Conservation (phyloP, 2,329 filamentous ascomycete species). For the Talaromyces sp. region DNA sequence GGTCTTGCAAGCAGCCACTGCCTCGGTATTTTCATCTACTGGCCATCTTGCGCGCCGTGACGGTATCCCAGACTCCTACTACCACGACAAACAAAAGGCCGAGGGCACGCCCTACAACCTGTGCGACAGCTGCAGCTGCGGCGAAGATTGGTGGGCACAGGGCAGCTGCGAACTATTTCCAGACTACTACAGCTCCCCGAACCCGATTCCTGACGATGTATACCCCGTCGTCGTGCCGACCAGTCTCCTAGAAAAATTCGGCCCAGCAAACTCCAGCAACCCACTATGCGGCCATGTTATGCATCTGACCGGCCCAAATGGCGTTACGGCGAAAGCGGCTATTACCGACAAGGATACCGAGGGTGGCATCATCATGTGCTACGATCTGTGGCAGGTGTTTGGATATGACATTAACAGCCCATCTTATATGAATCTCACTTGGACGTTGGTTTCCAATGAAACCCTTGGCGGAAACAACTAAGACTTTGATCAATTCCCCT, state of each 20-base stretch:
- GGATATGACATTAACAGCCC: neutral
- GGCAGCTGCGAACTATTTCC: neutral
- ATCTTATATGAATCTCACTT: neutral
- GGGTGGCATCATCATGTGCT: neutral
- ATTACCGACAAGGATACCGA: neutral
- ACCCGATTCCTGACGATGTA: neutral
- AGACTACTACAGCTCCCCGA: neutral
- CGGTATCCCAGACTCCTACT: neutral
- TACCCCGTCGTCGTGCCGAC: neutral
- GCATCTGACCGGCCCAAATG: neutral
- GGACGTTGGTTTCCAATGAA: neutral
- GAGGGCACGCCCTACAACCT: neutral
- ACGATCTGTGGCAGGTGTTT: neutral
- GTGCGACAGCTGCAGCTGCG: neutral
- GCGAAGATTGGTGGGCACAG: neutral
- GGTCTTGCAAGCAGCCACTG: neutral
- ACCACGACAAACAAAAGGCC: neutral
- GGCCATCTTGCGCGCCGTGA: neutral
- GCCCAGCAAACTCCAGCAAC: neutral
- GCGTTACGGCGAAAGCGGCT: neutral
- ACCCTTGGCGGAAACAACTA: neutral
- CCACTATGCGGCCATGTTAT: neutral
- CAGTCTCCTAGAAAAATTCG: neutral
- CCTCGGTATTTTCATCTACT: neutral
- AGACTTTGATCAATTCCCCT: neutral